Evolutionary conservation across 1,139 yeast species (phyloP).

Genomic region (Hyphopichia khmerensis): DNA sequence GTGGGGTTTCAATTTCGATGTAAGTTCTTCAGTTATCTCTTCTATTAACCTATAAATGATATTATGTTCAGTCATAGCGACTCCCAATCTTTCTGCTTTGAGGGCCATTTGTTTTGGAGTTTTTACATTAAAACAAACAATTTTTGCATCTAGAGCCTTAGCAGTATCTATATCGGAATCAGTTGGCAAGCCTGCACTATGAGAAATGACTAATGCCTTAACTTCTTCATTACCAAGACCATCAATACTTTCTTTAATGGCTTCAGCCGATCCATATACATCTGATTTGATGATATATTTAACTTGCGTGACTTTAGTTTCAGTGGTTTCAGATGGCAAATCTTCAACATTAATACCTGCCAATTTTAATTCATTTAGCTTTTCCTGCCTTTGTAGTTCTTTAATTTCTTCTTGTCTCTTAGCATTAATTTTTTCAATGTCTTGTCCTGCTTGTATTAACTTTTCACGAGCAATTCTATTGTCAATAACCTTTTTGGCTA

Average conservation of each 20-base stretch:
- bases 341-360: conserved; percentile 55
- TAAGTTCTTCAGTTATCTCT: conserved; percentile 68
- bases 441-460: conserved; percentile 60
- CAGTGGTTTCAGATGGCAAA: conserved; percentile 21
- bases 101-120: conserved; percentile 63
- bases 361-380: conserved; percentile 52
- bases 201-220: conserved; percentile 59
- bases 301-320: conserved; percentile 29
- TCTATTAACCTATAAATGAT: conserved; percentile 88
- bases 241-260: conserved; percentile 68
- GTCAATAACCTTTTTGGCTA: conserved; percentile 72
- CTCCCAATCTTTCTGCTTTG: conserved; percentile 59
- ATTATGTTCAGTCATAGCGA: conserved; percentile 65
- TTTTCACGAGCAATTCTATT: conserved; percentile 59
- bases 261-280: conserved; percentile 72
- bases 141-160: conserved; percentile 66
- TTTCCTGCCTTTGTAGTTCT: conserved; percentile 50
- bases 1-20: conserved; percentile 62
- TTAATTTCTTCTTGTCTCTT: conserved; percentile 47
- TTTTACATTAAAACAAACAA: conserved; percentile 76
- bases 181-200: conserved; percentile 83
- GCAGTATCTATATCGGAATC: conserved; percentile 86
- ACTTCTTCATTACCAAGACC: conserved; percentile 88
- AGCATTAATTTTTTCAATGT: conserved; percentile 70
- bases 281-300: conserved; percentile 83